Evolutionary conservation across 371 early-diverging fungal genomes (phyloP).

Genomic region (Mortierella sp.): DNA sequence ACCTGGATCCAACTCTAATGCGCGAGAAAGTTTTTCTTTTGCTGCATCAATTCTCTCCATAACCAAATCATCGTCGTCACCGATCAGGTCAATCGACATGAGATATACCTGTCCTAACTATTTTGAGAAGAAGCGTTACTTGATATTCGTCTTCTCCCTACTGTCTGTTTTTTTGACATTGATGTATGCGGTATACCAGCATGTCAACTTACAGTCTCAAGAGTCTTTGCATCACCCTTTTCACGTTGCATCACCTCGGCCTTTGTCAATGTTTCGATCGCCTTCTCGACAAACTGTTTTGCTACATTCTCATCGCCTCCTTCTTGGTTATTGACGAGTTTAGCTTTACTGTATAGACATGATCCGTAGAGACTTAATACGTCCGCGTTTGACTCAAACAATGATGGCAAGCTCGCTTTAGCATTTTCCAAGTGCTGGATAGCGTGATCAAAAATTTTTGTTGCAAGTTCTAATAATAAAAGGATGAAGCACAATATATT

Average conservation of each 20-base stretch:
- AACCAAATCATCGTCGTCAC: slow-evolving; percentile 51
- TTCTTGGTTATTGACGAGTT: slow-evolving; percentile 19
- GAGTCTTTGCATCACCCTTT: slow-evolving; percentile 32
- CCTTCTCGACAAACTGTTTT: slow-evolving; percentile 23
- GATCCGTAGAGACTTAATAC: slow-evolving; percentile 42
- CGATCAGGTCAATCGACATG: slow-evolving; percentile 48
- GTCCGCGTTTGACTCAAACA: slow-evolving; percentile 36
- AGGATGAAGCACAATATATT: background rate
- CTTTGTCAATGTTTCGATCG: slow-evolving; percentile 38
- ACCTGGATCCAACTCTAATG: slow-evolving; percentile 51
- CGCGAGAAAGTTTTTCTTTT: slow-evolving; percentile 43
- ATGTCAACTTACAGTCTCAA: slow-evolving; percentile 35
- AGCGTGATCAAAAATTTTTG: slow-evolving; percentile 27
- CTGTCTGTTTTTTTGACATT: background rate
- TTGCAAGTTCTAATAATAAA: slow-evolving; percentile 25
- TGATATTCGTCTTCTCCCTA: background rate
- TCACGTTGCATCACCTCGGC: slow-evolving; percentile 44
- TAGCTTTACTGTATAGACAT: slow-evolving; percentile 40
- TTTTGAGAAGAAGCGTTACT: background rate
- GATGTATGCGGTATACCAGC: background rate
- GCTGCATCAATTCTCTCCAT: slow-evolving; percentile 56
- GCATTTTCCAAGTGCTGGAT: slow-evolving; percentile 37
- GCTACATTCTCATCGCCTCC: slow-evolving; percentile 31
- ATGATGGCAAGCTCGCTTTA: slow-evolving; percentile 13
- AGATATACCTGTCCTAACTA: slow-evolving; percentile 58